These are phyloP conservation scores for Ophioceras dolichostomum DNA, from an alignment of 2,329 filamentous ascomycete species.

Conservation along the genomic window DNA sequence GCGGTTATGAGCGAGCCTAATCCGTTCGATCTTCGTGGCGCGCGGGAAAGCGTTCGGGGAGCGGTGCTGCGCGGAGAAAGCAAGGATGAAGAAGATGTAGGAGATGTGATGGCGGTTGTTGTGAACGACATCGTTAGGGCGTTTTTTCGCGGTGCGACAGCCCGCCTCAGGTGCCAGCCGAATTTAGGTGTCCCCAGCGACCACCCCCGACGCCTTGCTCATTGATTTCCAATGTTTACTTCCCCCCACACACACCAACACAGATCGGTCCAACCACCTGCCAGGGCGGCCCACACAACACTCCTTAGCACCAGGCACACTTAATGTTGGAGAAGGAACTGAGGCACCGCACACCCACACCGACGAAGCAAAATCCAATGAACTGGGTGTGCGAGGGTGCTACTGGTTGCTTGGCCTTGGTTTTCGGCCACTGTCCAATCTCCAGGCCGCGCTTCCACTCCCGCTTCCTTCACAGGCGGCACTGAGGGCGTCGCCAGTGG, in stretches of 20 bases:
- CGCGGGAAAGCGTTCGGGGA: constrained; percentile 3
- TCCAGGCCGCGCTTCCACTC: too few species aligned
- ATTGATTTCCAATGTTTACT: neutral
- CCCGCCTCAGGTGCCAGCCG: neutral
- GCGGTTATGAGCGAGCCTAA: constrained; percentile 28
- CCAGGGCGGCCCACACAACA: neutral
- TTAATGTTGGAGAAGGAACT: too few species aligned
- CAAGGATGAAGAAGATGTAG: constrained; percentile 18
- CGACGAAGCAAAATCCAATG: too few species aligned
- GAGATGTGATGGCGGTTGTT: constrained; percentile 7
- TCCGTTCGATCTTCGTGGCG: constrained; percentile 16
- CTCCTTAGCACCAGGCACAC: too few species aligned
- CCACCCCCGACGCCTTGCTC: neutral
- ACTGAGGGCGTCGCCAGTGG: too few species aligned
- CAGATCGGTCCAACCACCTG: neutral
- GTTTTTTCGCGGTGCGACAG: neutral
- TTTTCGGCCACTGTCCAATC: too few species aligned
- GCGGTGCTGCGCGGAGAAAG: constrained; percentile 2
- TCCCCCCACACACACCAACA: neutral
- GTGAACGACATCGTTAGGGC: constrained; percentile 1
- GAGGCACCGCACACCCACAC: too few species aligned
- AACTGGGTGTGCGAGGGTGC: too few species aligned
- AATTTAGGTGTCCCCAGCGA: neutral
- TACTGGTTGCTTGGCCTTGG: too few species aligned
- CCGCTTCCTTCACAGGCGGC: too few species aligned